A percentile compares a stretch with the other conserved stretches of the same genome.
Evolutionary conservation across 2,329 filamentous ascomycete species (phyloP).

Genomic region (Monilinia vaccinii-corymbosi): DNA sequence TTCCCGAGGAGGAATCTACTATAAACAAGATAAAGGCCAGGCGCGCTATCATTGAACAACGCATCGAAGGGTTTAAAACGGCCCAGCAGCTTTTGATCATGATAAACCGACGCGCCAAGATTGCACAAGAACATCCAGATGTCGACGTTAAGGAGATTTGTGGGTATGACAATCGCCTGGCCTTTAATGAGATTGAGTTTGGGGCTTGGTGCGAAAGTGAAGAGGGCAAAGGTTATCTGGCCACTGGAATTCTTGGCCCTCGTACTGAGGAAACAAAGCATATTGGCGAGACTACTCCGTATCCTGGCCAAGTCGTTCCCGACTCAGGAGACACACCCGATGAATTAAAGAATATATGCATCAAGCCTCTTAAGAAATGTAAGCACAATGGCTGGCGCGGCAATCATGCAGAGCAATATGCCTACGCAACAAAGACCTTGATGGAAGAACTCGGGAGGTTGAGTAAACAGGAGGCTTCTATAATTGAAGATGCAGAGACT

Average conservation of each 20-base stretch:
- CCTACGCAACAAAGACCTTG: conserved; percentile 12
- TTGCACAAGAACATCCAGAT: conserved; percentile 17
- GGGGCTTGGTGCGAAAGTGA: conserved; percentile 18
- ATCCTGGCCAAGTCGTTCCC: conserved; percentile 16
- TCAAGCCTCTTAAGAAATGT: conserved; percentile 22
- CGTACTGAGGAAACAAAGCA: conserved; percentile 20
- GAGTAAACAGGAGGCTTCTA: conserved; percentile 16
- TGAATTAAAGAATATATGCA: conserved; percentile 23
- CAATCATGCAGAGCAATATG: conserved; percentile 20
- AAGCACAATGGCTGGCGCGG: conserved; percentile 23
- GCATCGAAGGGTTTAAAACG: conserved; percentile 16
- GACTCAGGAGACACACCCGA: conserved; percentile 11
- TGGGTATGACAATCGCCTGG: conserved; percentile 27
- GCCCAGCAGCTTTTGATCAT: conserved; percentile 22
- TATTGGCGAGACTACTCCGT: conserved; percentile 14
- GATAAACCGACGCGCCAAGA: conserved; percentile 21
- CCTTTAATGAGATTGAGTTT: conserved; percentile 26
- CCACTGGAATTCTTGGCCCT: conserved; percentile 23
- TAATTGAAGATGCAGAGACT: conserved; percentile 26
- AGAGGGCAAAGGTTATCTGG: conserved; percentile 22
- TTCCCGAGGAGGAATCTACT: conserved; percentile 19
- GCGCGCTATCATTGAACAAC: conserved; percentile 14
- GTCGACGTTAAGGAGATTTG: conserved; percentile 22
- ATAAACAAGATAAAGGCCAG: conserved; percentile 19
- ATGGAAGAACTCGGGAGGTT: conserved; percentile 18